phyloP scores from a whole-genome alignment of 2,329 filamentous ascomycete species.

The Sarocladium kiliense region DNA sequence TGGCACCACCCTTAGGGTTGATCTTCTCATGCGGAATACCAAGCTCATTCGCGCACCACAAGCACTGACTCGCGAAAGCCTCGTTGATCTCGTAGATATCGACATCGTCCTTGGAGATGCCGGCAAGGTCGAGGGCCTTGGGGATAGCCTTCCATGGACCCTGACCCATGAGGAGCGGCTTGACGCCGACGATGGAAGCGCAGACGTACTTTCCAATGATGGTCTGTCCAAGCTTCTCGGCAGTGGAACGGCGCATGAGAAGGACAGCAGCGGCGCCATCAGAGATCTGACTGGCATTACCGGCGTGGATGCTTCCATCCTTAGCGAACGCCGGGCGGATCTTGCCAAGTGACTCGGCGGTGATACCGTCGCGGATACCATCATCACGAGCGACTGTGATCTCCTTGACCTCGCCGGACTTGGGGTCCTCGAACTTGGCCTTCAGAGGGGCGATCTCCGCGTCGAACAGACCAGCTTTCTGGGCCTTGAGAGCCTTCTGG shows the following conservation, averaged over 20 bases:
- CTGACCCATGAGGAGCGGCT: slow-evolving; percentile 91
- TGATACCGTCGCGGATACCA: slow-evolving; percentile 80
- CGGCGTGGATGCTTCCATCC: slow-evolving; percentile 90
- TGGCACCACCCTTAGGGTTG: slow-evolving; percentile 95
- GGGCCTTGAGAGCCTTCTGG: slow-evolving; percentile 81
- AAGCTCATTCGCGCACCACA: slow-evolving; percentile 90
- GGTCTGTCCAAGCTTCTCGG: slow-evolving; percentile 78
- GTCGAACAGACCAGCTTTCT: slow-evolving; percentile 84
- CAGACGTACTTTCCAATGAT: slow-evolving; percentile 91
- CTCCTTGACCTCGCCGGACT: slow-evolving; percentile 78
- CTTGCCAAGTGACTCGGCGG: slow-evolving; percentile 82
- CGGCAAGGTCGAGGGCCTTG: slow-evolving; percentile 81
- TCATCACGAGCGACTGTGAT: slow-evolving; percentile 84
- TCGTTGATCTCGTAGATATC: slow-evolving; percentile 99
- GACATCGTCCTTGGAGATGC: slow-evolving; percentile 81
- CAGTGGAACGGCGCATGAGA: slow-evolving; percentile 90
- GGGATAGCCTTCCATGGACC: slow-evolving; percentile 96
- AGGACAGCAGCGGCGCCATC: slow-evolving; percentile 94
- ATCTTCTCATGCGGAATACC: slow-evolving; percentile 80
- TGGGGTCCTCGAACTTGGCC: slow-evolving; percentile 85
- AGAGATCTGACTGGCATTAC: slow-evolving; percentile 92
- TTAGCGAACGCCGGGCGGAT: slow-evolving; percentile 87
- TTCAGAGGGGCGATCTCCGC: slow-evolving; percentile 85
- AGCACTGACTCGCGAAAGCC: slow-evolving; percentile 90
- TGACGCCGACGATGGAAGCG: slow-evolving; percentile 80